Evolutionary conservation across 129 eudicot species (phyloP).

Genomic region (Oenanthe sinensis): DNA sequence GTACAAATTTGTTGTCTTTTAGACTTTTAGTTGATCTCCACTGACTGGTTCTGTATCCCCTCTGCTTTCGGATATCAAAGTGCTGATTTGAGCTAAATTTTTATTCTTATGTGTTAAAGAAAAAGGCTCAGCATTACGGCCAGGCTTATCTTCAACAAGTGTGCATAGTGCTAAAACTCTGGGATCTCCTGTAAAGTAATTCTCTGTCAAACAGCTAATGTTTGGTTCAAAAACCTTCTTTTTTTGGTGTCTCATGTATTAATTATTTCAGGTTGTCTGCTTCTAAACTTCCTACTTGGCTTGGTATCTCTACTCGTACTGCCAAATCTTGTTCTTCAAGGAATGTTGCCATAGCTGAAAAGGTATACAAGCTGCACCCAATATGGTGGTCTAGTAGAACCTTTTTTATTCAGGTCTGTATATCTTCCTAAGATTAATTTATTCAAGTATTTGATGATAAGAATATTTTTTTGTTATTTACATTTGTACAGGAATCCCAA

Average conservation of each 20-base stretch:
- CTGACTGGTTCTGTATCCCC: not conserved
- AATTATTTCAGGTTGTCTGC: constrained; percentile 16
- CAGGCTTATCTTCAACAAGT: constrained; percentile 13
- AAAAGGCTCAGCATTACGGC: constrained; percentile 12
- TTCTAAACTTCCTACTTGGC: constrained; percentile 20
- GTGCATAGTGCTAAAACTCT: constrained; percentile 1
- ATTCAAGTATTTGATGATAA: not conserved
- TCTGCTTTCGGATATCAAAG: not conserved
- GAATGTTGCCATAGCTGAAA: constrained; percentile 5
- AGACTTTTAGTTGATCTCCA: not conserved
- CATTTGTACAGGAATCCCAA: constrained; percentile 29
- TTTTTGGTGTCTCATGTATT: not conserved
- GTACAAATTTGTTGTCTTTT: constrained; percentile 6
- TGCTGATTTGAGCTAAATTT: not conserved
- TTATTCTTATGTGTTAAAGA: not conserved
- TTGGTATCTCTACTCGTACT: constrained; percentile 15
- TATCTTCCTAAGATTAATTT: not conserved
- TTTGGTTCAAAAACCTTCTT: not conserved
- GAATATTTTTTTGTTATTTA: not conserved
- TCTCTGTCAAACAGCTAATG: not conserved
- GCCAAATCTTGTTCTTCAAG: constrained; percentile 7
- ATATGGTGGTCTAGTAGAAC: not conserved
- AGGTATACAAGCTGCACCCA: constrained; percentile 14
- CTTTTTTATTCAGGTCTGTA: not conserved
- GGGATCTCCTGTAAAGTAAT: constrained; percentile 16